phyloP scores from a whole-genome alignment of 2,329 filamentous ascomycete species.

The Hortaea sp. region DNA sequence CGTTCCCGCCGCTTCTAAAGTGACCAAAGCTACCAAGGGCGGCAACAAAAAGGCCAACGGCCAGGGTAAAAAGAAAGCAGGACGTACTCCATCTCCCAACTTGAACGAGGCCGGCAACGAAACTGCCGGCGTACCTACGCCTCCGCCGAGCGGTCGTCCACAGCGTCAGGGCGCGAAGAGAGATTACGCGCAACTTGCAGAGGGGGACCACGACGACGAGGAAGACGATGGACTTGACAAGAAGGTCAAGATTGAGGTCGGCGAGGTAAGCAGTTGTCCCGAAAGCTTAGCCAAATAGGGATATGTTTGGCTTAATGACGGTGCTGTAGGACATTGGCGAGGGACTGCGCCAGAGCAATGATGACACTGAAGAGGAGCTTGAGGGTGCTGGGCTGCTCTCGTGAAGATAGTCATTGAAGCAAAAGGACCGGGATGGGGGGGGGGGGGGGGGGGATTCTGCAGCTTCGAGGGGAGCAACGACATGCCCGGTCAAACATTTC shows the following conservation, averaged over 20 bases:
- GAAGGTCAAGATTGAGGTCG: slow-evolving; percentile 14
- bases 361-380: not conserved
- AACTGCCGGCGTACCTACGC: slow-evolving; percentile 4
- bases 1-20: slow-evolving; percentile 1
- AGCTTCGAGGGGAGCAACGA: too few species aligned
- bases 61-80: slow-evolving; percentile 3
- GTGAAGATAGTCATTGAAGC: too few species aligned
- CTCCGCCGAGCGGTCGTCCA: slow-evolving; percentile 2
- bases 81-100: not conserved
- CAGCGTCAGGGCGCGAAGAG: slow-evolving; percentile 3
- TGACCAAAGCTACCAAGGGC: not conserved
- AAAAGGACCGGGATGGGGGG: too few species aligned
- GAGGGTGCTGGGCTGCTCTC: too few species aligned
- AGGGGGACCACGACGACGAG: slow-evolving; percentile 4
- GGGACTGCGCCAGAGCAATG: slow-evolving; percentile 3
- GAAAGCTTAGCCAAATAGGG: too few species aligned
- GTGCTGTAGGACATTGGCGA: slow-evolving; percentile 11
- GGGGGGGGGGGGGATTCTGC: too few species aligned
- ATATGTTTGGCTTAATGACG: too few species aligned
- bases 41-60: not conserved
- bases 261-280: slow-evolving; percentile 4
- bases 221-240: slow-evolving; percentile 5
- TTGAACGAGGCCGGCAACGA: slow-evolving; percentile 4
- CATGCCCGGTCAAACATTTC: too few species aligned
- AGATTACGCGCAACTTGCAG: slow-evolving; percentile 4